Conservation (phyloP, 768 basidiomycete species). For the Holtermannia corniformis region DNA sequence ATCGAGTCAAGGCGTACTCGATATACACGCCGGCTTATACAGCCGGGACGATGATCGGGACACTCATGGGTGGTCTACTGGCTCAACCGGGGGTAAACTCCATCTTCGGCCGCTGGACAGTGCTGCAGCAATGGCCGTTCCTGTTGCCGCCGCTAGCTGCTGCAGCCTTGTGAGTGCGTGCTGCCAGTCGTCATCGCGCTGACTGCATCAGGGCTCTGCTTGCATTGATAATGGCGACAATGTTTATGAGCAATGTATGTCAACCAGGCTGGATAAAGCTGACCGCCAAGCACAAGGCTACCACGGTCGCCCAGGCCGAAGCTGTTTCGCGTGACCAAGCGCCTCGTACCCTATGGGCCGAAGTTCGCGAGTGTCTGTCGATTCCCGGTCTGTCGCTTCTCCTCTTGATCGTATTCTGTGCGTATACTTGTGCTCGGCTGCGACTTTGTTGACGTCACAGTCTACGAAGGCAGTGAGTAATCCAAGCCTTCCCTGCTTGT, state of each 20-base stretch:
- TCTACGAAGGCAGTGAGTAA: conserved; percentile 11
- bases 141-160: neutral
- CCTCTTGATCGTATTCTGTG: conserved; percentile 12
- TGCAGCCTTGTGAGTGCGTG: neutral
- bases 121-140: neutral
- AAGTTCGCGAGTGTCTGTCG: neutral
- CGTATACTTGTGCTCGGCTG: neutral
- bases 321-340: neutral
- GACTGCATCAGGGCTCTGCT: neutral
- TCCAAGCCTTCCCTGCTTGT: conserved; percentile 3
- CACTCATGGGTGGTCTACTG: neutral
- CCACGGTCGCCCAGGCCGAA: too few relatives aligned
- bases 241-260: neutral
- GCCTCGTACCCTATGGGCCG: neutral
- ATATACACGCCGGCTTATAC: neutral
- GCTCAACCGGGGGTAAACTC: neutral
- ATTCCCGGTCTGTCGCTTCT: conserved; percentile 12
- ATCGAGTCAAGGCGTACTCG: neutral
- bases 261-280: neutral
- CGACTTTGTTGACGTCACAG: neutral
- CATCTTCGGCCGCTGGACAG: neutral
- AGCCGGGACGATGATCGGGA: neutral
- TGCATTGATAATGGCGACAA: neutral
- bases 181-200: neutral
- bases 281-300: neutral